Base-by-base conservation (phyloP, 352 stramenopile genomes). In the Phytophthora lateralis region DNA sequence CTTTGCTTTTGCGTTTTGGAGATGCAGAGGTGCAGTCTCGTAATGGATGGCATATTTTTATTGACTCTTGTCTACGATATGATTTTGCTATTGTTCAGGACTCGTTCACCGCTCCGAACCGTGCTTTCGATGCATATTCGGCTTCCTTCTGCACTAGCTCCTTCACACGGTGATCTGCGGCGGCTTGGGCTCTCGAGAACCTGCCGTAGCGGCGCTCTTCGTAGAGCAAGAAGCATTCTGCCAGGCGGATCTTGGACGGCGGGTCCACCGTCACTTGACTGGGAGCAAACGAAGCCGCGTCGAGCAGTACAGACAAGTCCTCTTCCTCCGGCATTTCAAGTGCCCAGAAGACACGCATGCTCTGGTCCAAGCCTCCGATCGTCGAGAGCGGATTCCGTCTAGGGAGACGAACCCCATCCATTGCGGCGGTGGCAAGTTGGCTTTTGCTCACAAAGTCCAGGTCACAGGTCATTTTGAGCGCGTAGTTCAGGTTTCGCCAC, bases 381-480 rank as follows among this genome's bases (percentile, higher is more conserved):
- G 82, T 93, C 27, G 71, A 82, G 42, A 93, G 90, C 14, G 84
- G 84, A 37, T 93, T 91, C 12, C 80, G 76, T 39, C 81, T 75
- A 55, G 50, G 30, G 4, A 93, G 43, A 2, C 80, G 76, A 12
- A 85, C 48, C 5, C 80, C 82, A 47, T 85, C 82, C 69, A 93
- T 77, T 20, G 82, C 78, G 1, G 58, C 56, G 4, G 69, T 77
- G 14, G 74, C 72, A 1, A 84, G 38, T 18, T 82, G 78, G 43
- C 82, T 93, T 49, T 87, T 85, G 53, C 70, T 87, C n/a, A 92
- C 54, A 39, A 93, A 92, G 39, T 93, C 85, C 1, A 85, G 30
- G 44, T 93, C 85, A 41, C 69, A 75, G 6, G 69, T 69, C 79
- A 93, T 89, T 39, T 84, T 82, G 27, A 90, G 54, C 7, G 85